Base-by-base conservation (phyloP, 805 yeast genomes). In the Vanderwaltozyma tropicalis region DNA sequence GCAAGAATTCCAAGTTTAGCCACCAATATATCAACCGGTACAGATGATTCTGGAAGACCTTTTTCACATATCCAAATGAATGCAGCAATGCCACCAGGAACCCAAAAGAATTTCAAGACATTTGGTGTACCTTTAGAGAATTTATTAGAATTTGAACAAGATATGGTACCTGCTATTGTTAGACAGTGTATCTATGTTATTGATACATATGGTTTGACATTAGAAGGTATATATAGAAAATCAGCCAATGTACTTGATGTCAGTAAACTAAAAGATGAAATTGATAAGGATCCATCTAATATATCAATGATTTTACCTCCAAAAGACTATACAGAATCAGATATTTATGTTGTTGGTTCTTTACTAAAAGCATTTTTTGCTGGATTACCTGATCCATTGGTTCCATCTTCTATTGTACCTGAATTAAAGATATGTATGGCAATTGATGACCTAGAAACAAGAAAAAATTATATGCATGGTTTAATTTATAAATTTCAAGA, bases 401-500 rank as follows among this genome's bases (percentile, higher is more conserved):
- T 61, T 30, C 61, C 65, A 7, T 43, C 42, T 5, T 40, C 41
- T 1, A 46, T 59, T 26, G 41, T 53, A 2, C 39, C 50, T 3
- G 65, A 61, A 26, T 40, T 61, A 12, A 55, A 55, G 41, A 55
- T 58, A 3, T 94, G 96, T 7, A 65, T 92, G 35, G 67, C 92
- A 34, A 77, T 86, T 35, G 71, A 66, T 22, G 83, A 80, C 49
- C 68, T 69, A 15, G 67, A 67, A 12, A 68, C 76, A 46, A 71
- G 82, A 41, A 75, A 83, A 41, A 89, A 86, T 52, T 68, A 68
- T 22, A 68, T 92, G 49, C 98, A 92, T 59, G 84, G 86, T 32
- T 72, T 85, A 41, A 84, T 92, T 32, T 92, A 81, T 64, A 82
- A 83, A 47, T 69, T 92, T 39, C 96, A 96, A 0, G 98, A 92